Percentiles rank a stretch among this genome's conserved stretches.
phyloP scores from a whole-genome alignment of 148 eudicot species.

The Nyssa sinensis region DNA sequence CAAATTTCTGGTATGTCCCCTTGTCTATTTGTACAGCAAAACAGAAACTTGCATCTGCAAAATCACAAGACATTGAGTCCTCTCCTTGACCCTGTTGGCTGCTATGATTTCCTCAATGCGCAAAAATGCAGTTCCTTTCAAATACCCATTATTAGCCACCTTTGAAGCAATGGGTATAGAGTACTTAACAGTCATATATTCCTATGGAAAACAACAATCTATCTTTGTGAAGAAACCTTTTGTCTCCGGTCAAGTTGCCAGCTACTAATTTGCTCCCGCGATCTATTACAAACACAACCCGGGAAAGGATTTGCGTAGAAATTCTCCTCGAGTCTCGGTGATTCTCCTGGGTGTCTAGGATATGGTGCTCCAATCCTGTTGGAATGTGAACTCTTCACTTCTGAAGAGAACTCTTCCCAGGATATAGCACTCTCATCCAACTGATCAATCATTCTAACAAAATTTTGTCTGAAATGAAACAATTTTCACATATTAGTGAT shows the following conservation, averaged over 20 bases:
- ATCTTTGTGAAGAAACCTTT: slow-evolving; percentile 18
- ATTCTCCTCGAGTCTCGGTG: slow-evolving; percentile 55
- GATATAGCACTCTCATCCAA: slow-evolving; percentile 46
- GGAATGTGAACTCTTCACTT: slow-evolving; percentile 47
- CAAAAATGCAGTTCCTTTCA: background rate
- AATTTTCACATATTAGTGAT: background rate
- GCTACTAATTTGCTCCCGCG: slow-evolving; percentile 10
- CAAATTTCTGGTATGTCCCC: background rate
- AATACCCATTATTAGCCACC: slow-evolving; percentile 3
- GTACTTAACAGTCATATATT: background rate
- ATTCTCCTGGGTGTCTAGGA: slow-evolving; percentile 34
- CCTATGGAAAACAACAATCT: slow-evolving; percentile 6
- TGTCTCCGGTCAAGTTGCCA: slow-evolving; percentile 3
- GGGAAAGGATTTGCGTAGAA: slow-evolving; percentile 78
- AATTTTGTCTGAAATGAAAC: slow-evolving; percentile 28
- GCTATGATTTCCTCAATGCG: background rate
- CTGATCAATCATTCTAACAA: slow-evolving; percentile 52
- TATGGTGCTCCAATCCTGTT: slow-evolving; percentile 50
- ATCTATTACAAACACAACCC: slow-evolving; percentile 58
- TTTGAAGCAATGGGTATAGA: slow-evolving; percentile 5
- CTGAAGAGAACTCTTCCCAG: slow-evolving; percentile 50
- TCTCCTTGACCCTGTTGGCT: background rate
- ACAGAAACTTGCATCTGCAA: slow-evolving; percentile 13
- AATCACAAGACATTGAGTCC: background rate
- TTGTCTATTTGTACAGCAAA: slow-evolving; percentile 1